phyloP scores from a whole-genome alignment of 257 asterid species.

The Haberlea rhodopensis region DNA sequence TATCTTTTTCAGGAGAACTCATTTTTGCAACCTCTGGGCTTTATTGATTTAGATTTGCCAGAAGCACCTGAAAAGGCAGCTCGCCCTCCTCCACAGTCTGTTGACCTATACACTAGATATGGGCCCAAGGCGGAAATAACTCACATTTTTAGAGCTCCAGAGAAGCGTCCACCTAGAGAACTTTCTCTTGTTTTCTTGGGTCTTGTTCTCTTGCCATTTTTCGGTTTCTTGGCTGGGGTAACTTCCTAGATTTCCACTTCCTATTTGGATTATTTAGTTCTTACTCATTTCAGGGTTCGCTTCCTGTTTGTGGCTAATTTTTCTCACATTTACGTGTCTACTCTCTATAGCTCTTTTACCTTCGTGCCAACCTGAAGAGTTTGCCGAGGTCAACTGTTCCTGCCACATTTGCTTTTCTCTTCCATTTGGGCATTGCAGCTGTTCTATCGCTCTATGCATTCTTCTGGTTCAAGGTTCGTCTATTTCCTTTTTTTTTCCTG shows the following conservation, averaged over 20 bases:
- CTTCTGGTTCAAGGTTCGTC: slow-evolving; percentile 89
- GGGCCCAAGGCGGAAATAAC: slow-evolving; percentile 89
- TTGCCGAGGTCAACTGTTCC: slow-evolving; percentile 67
- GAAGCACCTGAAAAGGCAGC: slow-evolving; percentile 89
- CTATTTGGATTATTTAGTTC: slow-evolving; percentile 14
- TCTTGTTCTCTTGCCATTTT: slow-evolving; percentile 68
- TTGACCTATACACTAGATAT: slow-evolving; percentile 67
- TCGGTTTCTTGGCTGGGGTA: slow-evolving; percentile 94
- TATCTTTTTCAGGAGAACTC: slow-evolving; percentile 78
- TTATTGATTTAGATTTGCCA: slow-evolving; percentile 79
- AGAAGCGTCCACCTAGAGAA: slow-evolving; percentile 74
- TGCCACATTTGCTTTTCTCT: slow-evolving; percentile 64
- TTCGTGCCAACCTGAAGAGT: slow-evolving; percentile 76
- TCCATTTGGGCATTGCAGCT: slow-evolving; percentile 85
- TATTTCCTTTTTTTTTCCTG: slow-evolving; percentile 15
- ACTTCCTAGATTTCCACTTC: slow-evolving; percentile 19
- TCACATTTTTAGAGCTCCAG: slow-evolving; percentile 89
- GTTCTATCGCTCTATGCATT: slow-evolving; percentile 68
- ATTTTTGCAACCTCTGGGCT: slow-evolving; percentile 72
- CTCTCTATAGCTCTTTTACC: slow-evolving; percentile 59
- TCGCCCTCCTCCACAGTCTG: slow-evolving; percentile 81
- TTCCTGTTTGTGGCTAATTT: no score
- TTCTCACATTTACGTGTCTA: neutral
- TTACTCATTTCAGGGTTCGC: slow-evolving; percentile 7
- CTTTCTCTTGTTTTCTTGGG: slow-evolving; percentile 80